These are phyloP conservation scores for Malassezia pachydermatis DNA, from an alignment of 1,284 basidiomycete genomes.

Conservation along the genomic window DNA sequence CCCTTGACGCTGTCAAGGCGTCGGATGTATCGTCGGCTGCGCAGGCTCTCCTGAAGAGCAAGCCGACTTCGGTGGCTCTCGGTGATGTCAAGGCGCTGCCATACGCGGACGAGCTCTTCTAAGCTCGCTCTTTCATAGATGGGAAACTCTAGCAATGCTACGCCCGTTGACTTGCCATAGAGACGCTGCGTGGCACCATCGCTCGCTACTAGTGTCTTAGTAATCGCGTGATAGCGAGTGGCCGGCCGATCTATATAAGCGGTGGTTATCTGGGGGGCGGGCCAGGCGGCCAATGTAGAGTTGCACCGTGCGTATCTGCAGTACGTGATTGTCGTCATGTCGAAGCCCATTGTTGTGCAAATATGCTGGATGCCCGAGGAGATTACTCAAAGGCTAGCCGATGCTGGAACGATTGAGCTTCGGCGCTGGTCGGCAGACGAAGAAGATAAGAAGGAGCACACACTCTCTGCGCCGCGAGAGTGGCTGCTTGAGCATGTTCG, in stretches of 20 bases:
- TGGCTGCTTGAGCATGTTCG: constrained; percentile 70
- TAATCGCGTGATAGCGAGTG: too few species aligned
- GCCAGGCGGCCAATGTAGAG: not conserved
- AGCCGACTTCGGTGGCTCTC: constrained; percentile 42
- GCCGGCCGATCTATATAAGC: not conserved
- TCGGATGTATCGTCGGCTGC: constrained; percentile 24
- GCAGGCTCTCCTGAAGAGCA: constrained; percentile 41
- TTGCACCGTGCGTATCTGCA: not conserved
- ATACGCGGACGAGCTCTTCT: constrained; percentile 45
- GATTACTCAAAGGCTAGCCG: not conserved
- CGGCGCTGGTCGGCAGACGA: constrained; percentile 62
- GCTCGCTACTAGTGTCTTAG: too few species aligned
- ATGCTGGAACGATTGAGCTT: constrained; percentile 37
- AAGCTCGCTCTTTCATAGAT: too few species aligned
- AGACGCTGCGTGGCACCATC: too few species aligned
- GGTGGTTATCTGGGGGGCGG: not conserved
- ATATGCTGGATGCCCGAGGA: not conserved
- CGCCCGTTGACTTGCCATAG: too few species aligned
- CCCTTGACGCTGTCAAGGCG: constrained; percentile 35
- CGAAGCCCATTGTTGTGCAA: constrained; percentile 9
- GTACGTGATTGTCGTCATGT: not conserved
- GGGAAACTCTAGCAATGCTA: too few species aligned
- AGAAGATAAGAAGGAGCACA: constrained; percentile 17
- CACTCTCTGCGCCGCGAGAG: constrained; percentile 55
- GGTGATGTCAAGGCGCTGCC: constrained; percentile 42